These are phyloP conservation scores for Colletotrichum zoysiae DNA, from an alignment of 2,329 filamentous ascomycete species.

Conservation along the genomic window DNA sequence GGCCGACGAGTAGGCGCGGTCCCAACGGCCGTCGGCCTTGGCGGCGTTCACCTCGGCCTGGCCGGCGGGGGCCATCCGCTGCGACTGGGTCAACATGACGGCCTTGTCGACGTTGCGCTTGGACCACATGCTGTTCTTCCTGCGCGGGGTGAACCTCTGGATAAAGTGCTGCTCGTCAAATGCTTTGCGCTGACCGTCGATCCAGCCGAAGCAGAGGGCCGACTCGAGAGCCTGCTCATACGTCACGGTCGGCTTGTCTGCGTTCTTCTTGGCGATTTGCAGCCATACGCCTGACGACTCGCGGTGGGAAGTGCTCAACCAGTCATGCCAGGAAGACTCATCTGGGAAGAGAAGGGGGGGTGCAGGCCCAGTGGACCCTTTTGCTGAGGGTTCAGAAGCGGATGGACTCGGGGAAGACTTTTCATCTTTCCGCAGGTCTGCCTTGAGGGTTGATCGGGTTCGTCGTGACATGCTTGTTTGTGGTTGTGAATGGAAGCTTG, in stretches of 20 bases:
- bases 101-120: constrained; percentile 69
- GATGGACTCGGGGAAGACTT: no score
- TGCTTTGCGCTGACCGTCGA: constrained; percentile 66
- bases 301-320: constrained; percentile 53
- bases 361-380: constrained; percentile 8
- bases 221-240: constrained; percentile 66
- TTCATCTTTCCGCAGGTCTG: background rate
- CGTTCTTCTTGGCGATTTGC: constrained; percentile 62
- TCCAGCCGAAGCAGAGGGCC: constrained; percentile 73
- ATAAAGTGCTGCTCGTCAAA: constrained; percentile 62
- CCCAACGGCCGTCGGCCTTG: constrained; percentile 70
- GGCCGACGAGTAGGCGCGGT: constrained; percentile 65
- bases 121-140: constrained; percentile 68
- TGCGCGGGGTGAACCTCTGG: constrained; percentile 70
- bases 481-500: background rate
- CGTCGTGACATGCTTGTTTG: background rate
- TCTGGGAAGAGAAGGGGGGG: constrained; percentile 48
- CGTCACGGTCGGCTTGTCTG: constrained; percentile 58
- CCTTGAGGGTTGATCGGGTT: constrained; percentile 4
- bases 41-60: constrained; percentile 65
- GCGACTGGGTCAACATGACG: constrained; percentile 56
- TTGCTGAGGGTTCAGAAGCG: background rate
- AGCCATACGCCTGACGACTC: constrained; percentile 58
- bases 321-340: constrained; percentile 51
- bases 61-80: constrained; percentile 63